A percentile compares a stretch with the other conserved stretches of the same genome.
phyloP scores from a whole-genome alignment of 495 filamentous ascomycete species.

The Tuber brumale region DNA sequence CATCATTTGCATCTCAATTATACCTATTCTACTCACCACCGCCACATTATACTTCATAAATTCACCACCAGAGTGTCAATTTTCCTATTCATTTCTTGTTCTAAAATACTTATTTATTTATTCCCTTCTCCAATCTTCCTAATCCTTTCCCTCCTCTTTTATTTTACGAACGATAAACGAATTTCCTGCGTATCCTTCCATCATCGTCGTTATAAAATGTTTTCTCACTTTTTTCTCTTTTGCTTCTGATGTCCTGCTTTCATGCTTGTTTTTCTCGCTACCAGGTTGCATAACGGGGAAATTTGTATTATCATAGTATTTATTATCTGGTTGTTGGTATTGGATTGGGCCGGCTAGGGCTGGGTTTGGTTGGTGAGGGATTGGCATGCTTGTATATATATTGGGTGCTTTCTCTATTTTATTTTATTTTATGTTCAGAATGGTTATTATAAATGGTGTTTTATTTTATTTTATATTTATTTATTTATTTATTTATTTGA shows the following conservation, averaged over 20 bases:
- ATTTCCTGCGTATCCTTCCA: neutral
- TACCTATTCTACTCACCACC: neutral
- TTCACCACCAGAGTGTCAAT: neutral
- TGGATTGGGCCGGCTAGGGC: slow-evolving; percentile 11
- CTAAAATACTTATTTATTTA: neutral
- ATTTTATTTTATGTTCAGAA: slow-evolving; percentile 20
- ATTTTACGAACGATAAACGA: neutral
- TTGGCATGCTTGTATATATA: slow-evolving; percentile 14
- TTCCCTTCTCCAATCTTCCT: neutral
- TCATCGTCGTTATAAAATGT: neutral
- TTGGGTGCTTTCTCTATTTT: slow-evolving; percentile 12
- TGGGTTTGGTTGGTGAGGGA: slow-evolving; percentile 17
- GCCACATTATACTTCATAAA: neutral
- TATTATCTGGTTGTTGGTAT: slow-evolving; percentile 21
- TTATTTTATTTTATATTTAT: neutral
- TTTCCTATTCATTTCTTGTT: neutral
- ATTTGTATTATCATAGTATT: slow-evolving; percentile 4
- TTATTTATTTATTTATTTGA: neutral
- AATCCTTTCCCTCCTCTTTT: neutral
- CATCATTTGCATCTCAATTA: neutral
- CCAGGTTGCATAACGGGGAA: slow-evolving; percentile 18
- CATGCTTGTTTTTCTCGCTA: slow-evolving; percentile 32
- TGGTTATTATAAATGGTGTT: slow-evolving; percentile 15
- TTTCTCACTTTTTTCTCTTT: slow-evolving; percentile 13
- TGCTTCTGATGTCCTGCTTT: slow-evolving; percentile 13